Evolutionary conservation across 495 filamentous ascomycete genomes (phyloP).

Genomic region (Thermochaetoides thermophila): DNA sequence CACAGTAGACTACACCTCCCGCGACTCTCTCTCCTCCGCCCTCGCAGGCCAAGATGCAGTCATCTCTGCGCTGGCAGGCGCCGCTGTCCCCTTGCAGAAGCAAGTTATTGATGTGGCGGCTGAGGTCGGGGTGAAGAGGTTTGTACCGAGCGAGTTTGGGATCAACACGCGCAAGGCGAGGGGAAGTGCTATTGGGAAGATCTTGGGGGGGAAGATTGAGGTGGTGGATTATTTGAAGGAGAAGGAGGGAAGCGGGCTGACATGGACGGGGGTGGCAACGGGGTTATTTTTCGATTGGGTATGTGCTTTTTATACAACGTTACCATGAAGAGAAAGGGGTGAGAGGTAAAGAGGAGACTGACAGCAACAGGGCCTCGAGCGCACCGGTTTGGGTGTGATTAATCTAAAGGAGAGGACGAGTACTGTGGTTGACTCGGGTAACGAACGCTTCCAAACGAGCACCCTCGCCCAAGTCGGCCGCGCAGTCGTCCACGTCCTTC

Average conservation of each 20-base stretch:
- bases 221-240: slow-evolving; percentile 35
- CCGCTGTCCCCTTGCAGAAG: slow-evolving; percentile 23
- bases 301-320: slow-evolving; percentile 1
- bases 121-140: slow-evolving; percentile 43
- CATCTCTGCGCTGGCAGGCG: slow-evolving; percentile 31
- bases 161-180: slow-evolving; percentile 26
- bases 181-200: slow-evolving; percentile 23
- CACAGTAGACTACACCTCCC: slow-evolving; percentile 40
- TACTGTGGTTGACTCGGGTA: slow-evolving; percentile 38
- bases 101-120: slow-evolving; percentile 45
- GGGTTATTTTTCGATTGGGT: slow-evolving; percentile 40
- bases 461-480: slow-evolving; percentile 33
- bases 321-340: not conserved
- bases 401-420: slow-evolving; percentile 30
- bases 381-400: slow-evolving; percentile 19
- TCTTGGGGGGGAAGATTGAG: slow-evolving; percentile 33
- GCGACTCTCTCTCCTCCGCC: slow-evolving; percentile 33
- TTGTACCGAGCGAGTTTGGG: slow-evolving; percentile 53
- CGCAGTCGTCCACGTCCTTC: slow-evolving; percentile 33
- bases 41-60: slow-evolving; percentile 42
- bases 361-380: slow-evolving; percentile 24
- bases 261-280: slow-evolving; percentile 35
- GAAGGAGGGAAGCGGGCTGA: slow-evolving; percentile 25
- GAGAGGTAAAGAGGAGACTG: too few relatives aligned
- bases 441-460: slow-evolving; percentile 32